Evolutionary conservation across 2,329 filamentous ascomycete species (phyloP).

Genomic region (Coniochaeta hoffmannii): DNA sequence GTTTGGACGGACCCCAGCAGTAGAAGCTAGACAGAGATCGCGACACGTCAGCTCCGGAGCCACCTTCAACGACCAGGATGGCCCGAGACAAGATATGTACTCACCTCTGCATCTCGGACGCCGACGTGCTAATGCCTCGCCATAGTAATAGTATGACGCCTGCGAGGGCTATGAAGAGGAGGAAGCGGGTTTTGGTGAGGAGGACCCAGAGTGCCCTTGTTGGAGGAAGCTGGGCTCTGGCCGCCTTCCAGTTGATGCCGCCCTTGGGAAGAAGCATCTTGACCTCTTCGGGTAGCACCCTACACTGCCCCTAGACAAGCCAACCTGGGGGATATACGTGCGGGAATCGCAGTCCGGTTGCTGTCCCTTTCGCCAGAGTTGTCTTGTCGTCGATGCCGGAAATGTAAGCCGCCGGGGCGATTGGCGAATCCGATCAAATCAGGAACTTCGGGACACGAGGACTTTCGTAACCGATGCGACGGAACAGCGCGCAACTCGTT

Average conservation of each 20-base stretch:
- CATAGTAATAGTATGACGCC: constrained; percentile 76
- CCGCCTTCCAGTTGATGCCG: constrained; percentile 87
- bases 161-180: constrained; percentile 64
- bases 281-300: constrained; percentile 30
- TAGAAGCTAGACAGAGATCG: constrained; percentile 69
- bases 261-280: constrained; percentile 86
- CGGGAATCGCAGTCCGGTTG: background rate
- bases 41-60: constrained; percentile 9
- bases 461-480: constrained; percentile 1
- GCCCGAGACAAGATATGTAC: constrained; percentile 14
- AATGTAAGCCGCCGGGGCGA: background rate
- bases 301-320: constrained; percentile 26
- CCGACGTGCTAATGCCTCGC: constrained; percentile 74
- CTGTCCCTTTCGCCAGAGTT: background rate
- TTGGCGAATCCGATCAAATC: background rate
- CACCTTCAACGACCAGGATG: background rate
- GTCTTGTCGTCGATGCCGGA: background rate
- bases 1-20: constrained; percentile 90
- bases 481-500: background rate
- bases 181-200: constrained; percentile 68
- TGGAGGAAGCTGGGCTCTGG: constrained; percentile 70
- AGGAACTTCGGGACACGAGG: background rate
- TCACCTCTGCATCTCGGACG: constrained; percentile 87
- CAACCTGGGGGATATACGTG: background rate
- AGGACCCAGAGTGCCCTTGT: constrained; percentile 64